phyloP scores from a whole-genome alignment of 345 rosid species.

The Lepidium didymum region DNA sequence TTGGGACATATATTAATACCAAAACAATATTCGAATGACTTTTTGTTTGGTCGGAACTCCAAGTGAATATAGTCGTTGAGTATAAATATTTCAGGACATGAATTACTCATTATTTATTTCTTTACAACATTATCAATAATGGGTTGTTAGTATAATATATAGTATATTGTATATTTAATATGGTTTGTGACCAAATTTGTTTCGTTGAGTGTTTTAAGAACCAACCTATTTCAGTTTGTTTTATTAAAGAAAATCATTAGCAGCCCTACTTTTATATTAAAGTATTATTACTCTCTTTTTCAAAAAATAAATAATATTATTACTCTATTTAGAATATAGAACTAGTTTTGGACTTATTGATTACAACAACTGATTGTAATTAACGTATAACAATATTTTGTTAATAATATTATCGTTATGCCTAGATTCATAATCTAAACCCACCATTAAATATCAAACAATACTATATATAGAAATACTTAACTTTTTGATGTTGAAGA shows the following conservation, averaged over 20 bases:
- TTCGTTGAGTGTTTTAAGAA: not conserved
- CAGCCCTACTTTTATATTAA: constrained; percentile 12
- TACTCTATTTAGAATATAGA: no score
- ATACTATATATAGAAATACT: no score
- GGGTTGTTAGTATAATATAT: no score
- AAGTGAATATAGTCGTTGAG: not conserved
- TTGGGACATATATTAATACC: no score
- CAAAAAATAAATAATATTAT: no score
- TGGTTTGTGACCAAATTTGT: not conserved
- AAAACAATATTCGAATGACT: no score
- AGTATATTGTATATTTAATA: not conserved
- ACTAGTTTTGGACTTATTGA: not conserved
- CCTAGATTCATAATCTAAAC: no score
- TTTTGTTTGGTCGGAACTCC: not conserved
- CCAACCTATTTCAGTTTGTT: not conserved
- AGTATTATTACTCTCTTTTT: no score
- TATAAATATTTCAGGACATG: not conserved
- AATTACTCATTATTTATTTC: no score
- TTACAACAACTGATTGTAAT: not conserved
- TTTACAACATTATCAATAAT: not conserved
- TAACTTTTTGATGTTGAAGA: no score
- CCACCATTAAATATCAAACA: no score
- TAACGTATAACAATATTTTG: not conserved
- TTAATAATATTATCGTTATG: not conserved
- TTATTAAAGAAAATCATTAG: not conserved